Evolutionary conservation across 2,329 filamentous ascomycete genomes (phyloP).

Genomic region (Thelonectria blattea): DNA sequence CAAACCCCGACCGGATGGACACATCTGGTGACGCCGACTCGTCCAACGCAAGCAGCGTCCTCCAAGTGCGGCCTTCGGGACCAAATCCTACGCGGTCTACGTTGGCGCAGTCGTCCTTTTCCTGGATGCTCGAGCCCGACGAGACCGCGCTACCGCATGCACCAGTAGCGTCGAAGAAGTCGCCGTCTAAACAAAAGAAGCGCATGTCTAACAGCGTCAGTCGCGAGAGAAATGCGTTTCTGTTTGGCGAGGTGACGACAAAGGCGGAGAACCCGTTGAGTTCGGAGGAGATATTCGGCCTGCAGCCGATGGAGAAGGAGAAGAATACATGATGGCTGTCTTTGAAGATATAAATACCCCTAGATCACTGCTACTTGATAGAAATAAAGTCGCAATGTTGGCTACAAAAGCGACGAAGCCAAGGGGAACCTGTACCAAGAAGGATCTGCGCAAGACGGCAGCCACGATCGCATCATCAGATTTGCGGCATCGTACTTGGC

Average conservation of each 20-base stretch:
- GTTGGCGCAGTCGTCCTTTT: slow-evolving; percentile 76
- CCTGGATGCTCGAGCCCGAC: slow-evolving; percentile 76
- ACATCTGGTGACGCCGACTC: slow-evolving; percentile 24
- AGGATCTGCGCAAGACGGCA: too few species aligned
- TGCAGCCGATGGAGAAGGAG: slow-evolving; percentile 55
- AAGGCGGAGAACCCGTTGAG: slow-evolving; percentile 46
- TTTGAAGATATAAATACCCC: neutral
- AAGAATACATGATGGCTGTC: slow-evolving; percentile 14
- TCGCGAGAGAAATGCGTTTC: slow-evolving; percentile 63
- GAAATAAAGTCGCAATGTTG: neutral
- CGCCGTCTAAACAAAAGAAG: slow-evolving; percentile 48
- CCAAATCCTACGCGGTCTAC: slow-evolving; percentile 67
- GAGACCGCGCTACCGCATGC: slow-evolving; percentile 40
- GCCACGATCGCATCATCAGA: too few species aligned
- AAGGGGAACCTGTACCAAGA: too few species aligned
- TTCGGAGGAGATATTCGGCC: slow-evolving; percentile 60
- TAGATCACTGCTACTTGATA: neutral
- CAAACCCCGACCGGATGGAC: slow-evolving; percentile 29
- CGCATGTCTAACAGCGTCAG: slow-evolving; percentile 51
- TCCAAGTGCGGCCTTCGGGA: slow-evolving; percentile 35
- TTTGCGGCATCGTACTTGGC: too few species aligned
- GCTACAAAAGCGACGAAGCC: too few species aligned
- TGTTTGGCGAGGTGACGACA: slow-evolving; percentile 61
- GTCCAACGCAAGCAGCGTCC: neutral
- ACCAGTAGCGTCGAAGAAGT: slow-evolving; percentile 35